These are phyloP conservation scores for Obelidium mucronatum DNA, from an alignment of 192 early-diverging fungal genomes.

Conservation along the genomic window DNA sequence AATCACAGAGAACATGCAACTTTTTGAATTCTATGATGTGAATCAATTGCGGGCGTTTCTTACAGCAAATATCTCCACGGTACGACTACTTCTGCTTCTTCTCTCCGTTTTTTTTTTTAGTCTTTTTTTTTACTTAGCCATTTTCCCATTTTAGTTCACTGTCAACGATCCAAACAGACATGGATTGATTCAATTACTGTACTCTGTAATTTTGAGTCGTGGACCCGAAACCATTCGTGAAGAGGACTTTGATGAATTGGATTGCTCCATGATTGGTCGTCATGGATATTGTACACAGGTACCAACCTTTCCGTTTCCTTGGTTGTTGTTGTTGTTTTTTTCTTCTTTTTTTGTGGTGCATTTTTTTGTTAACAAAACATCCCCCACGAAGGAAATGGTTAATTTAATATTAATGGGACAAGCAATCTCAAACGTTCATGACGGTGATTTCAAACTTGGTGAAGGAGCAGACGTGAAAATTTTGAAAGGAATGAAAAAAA, in stretches of 20 bases:
- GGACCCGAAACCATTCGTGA: slow-evolving; percentile 43
- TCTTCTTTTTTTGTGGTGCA: too few species aligned
- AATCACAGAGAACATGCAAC: slow-evolving; percentile 45
- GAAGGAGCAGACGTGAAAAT: slow-evolving; percentile 44
- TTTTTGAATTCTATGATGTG: slow-evolving; percentile 42
- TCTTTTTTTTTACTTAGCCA: background rate
- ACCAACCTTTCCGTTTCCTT: too few species aligned
- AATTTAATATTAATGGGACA: slow-evolving; percentile 56
- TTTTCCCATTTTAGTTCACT: slow-evolving; percentile 27
- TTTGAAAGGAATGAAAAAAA: slow-evolving; percentile 51
- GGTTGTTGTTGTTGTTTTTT: too few species aligned
- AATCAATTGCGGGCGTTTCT: slow-evolving; percentile 12
- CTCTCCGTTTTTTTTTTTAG: background rate
- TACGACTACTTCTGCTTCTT: background rate
- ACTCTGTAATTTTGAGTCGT: slow-evolving; percentile 55
- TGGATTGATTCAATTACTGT: slow-evolving; percentile 55
- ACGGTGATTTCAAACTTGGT: slow-evolving; percentile 53
- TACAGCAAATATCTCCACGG: slow-evolving; percentile 5
- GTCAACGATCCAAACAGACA: slow-evolving; percentile 31
- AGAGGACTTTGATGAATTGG: slow-evolving; percentile 58
- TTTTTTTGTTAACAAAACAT: background rate
- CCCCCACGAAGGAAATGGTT: slow-evolving; percentile 51
- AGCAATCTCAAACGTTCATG: slow-evolving; percentile 59
- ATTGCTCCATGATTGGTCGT: slow-evolving; percentile 49
- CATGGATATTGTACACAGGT: slow-evolving; percentile 67